Conservation (phyloP, 163 green algal species). For the Chloroidium sp. region DNA sequence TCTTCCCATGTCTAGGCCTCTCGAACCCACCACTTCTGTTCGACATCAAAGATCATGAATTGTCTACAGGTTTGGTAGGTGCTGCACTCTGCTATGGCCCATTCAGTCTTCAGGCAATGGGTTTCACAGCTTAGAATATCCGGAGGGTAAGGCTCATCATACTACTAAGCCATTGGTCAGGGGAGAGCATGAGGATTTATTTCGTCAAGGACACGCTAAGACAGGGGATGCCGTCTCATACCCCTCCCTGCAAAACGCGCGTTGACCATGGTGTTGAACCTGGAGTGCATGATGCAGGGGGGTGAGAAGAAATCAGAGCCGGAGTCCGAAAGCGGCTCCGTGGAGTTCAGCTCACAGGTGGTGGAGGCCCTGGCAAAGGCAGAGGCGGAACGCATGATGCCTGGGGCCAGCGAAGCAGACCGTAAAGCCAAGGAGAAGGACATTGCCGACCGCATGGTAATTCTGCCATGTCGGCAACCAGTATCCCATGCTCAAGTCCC, state of each 20-base stretch:
- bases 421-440: constrained; percentile 20
- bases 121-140: no score
- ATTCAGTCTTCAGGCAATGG: no score
- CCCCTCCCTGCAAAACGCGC: no score
- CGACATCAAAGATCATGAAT: neutral
- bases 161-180: no score
- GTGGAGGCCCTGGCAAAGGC: constrained; percentile 9
- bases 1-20: neutral
- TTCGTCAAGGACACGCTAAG: no score
- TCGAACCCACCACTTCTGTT: neutral
- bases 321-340: neutral
- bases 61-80: no score
- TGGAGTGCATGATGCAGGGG: neutral
- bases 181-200: no score
- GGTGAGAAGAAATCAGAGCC: neutral
- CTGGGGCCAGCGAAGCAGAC: constrained; percentile 7
- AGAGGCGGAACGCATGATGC: neutral
- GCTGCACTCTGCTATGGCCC: no score
- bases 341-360: constrained; percentile 18
- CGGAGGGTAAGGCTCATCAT: no score
- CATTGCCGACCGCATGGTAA: constrained; percentile 32
- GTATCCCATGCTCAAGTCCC: no score
- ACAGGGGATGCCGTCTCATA: no score
- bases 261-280: no score
- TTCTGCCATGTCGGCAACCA: neutral